Evolutionary conservation across 768 basidiomycete genomes (phyloP).

Genomic region (Calocera viscosa): DNA sequence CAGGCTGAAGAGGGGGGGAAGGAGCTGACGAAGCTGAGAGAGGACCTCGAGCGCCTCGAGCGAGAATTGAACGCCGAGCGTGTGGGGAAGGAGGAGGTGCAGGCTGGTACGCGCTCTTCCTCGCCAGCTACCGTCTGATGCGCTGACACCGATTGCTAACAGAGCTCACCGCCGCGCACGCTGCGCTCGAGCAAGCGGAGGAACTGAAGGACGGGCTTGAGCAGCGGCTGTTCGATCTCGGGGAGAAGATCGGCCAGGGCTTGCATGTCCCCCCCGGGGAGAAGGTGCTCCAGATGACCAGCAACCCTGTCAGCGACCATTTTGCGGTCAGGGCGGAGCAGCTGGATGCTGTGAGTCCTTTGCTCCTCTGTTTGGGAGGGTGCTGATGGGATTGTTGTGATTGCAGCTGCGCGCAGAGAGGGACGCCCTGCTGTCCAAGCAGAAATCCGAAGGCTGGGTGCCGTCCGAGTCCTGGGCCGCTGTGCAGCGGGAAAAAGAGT

Average conservation of each 20-base stretch:
- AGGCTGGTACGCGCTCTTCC: background rate
- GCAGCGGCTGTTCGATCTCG: constrained; percentile 63
- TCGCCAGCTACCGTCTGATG: background rate
- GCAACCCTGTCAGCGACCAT: constrained; percentile 79
- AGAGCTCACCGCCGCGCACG: constrained; percentile 24
- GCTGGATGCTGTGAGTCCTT: constrained; percentile 37
- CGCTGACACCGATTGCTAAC: background rate
- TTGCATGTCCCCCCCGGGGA: constrained; percentile 59
- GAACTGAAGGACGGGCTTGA: constrained; percentile 58
- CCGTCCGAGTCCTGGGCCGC: constrained; percentile 73
- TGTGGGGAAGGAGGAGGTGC: background rate
- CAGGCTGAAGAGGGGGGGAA: no score
- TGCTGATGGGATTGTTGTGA: background rate
- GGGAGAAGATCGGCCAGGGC: constrained; percentile 63
- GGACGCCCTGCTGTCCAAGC: constrained; percentile 16
- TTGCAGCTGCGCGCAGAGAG: constrained; percentile 8
- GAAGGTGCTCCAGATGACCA: constrained; percentile 52
- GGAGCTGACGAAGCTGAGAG: background rate
- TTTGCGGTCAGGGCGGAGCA: constrained; percentile 59
- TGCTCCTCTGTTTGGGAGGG: background rate
- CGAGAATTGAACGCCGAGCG: background rate
- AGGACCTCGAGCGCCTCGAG: background rate
- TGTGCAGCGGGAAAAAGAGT: constrained; percentile 52
- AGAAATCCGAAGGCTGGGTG: constrained; percentile 37
- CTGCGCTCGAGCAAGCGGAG: constrained; percentile 30